A percentile compares a stretch with the other conserved stretches of the same genome.
Conservation (phyloP, 306 rosid genomes). For the Trichosanthes truncata region DNA sequence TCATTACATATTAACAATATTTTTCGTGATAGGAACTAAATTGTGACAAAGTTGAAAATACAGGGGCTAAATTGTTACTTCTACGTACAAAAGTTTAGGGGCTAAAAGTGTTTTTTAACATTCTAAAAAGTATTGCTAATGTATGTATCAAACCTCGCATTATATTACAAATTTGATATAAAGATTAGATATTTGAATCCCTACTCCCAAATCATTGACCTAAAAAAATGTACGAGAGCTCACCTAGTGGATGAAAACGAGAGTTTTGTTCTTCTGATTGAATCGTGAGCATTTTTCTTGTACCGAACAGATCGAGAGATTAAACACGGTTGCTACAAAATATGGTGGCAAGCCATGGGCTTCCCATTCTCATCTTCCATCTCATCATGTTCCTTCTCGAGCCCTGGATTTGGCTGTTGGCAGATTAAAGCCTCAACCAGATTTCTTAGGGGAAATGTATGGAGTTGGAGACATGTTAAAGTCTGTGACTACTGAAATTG, state of each 20-base stretch:
- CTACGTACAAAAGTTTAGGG: no score
- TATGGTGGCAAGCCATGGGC: neutral
- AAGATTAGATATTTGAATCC: no score
- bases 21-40: no score
- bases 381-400: neutral
- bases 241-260: neutral
- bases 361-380: neutral
- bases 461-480: neutral
- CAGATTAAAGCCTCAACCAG: neutral
- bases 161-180: no score
- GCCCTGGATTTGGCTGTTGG: neutral
- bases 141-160: no score
- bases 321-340: neutral
- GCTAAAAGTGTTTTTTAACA: no score
- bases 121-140: no score
- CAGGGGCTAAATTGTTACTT: no score
- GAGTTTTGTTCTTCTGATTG: neutral
- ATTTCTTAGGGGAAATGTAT: constrained; percentile 4
- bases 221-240: no score
- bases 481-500: constrained; percentile 28
- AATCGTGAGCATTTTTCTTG: neutral
- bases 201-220: neutral
- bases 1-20: no score
- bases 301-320: neutral
- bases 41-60: no score